Evolutionary conservation across 352 stramenopile species (phyloP).

Genomic region (Globisporangium radiosum): DNA sequence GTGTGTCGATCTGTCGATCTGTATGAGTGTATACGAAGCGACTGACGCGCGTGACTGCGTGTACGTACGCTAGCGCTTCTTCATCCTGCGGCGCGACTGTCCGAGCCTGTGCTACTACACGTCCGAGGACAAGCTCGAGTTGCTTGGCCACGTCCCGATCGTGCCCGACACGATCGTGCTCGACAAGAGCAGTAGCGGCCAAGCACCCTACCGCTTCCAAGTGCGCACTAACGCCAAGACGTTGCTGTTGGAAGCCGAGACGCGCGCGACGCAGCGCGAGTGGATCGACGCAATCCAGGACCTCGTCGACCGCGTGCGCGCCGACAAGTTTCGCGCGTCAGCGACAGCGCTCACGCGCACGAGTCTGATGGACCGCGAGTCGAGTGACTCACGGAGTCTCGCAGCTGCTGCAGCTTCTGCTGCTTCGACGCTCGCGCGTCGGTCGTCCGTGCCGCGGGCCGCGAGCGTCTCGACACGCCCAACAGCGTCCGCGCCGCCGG

Average conservation of each 20-base stretch:
- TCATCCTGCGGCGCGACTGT: constrained; percentile 67
- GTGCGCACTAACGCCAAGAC: constrained; percentile 47
- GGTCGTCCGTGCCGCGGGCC: constrained; percentile 20
- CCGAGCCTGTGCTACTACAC: constrained; percentile 79
- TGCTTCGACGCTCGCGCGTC: neutral
- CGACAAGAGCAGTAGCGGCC: constrained; percentile 43
- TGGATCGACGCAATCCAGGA: constrained; percentile 73
- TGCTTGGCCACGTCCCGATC: constrained; percentile 64
- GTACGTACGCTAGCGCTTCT: constrained; percentile 40
- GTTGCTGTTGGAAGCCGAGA: constrained; percentile 63
- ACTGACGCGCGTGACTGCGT: neutral
- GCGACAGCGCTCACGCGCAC: constrained; percentile 12
- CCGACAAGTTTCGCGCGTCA: constrained; percentile 53
- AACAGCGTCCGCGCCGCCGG: neutral
- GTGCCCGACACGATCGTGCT: constrained; percentile 72
- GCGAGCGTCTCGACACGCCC: neutral
- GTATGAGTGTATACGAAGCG: no score
- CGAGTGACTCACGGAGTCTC: constrained; percentile 8
- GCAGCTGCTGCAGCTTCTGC: neutral
- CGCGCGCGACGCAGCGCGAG: constrained; percentile 45
- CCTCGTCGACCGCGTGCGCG: constrained; percentile 55
- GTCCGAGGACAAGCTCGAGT: constrained; percentile 75
- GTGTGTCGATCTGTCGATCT: neutral
- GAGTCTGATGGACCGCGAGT: constrained; percentile 16
- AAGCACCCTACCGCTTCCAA: constrained; percentile 64